Percentiles rank a stretch among this genome's conserved stretches.
phyloP scores from a whole-genome alignment of 257 asterid species.

The Primulina tabacum region DNA sequence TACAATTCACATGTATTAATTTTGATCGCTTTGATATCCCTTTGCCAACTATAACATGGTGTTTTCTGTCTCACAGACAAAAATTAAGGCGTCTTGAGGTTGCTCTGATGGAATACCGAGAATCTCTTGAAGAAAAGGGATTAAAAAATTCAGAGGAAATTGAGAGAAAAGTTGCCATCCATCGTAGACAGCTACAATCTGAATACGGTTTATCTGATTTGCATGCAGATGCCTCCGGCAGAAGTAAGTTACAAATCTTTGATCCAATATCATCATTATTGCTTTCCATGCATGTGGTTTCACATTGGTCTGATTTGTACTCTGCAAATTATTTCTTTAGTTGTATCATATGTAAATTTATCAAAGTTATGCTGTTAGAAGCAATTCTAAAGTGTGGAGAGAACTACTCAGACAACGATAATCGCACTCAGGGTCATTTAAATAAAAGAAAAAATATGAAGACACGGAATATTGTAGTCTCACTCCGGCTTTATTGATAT shows the following conservation, averaged over 20 bases:
- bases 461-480: not conserved
- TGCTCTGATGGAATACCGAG: conserved; percentile 80
- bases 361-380: not conserved
- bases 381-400: not conserved
- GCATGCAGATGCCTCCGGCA: conserved; percentile 55
- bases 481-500: not conserved
- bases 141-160: conserved; percentile 57
- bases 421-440: not conserved
- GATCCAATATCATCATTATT: not conserved
- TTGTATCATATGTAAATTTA: not conserved
- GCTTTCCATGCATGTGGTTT: not conserved
- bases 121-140: conserved; percentile 88
- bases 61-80: conserved; percentile 48
- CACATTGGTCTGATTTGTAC: not conserved
- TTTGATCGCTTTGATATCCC: not conserved
- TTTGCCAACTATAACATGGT: conserved; percentile 21
- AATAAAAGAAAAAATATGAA: not conserved
- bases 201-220: conserved; percentile 64
- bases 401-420: not conserved
- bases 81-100: conserved; percentile 89
- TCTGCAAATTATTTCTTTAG: not conserved
- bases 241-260: conserved; percentile 46
- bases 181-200: conserved; percentile 55
- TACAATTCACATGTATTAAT: not conserved
- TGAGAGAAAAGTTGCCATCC: conserved; percentile 70